These are phyloP conservation scores for Cutaneotrichosporon sp. DNA, from an alignment of 1,284 basidiomycete species.

Conservation along the genomic window DNA sequence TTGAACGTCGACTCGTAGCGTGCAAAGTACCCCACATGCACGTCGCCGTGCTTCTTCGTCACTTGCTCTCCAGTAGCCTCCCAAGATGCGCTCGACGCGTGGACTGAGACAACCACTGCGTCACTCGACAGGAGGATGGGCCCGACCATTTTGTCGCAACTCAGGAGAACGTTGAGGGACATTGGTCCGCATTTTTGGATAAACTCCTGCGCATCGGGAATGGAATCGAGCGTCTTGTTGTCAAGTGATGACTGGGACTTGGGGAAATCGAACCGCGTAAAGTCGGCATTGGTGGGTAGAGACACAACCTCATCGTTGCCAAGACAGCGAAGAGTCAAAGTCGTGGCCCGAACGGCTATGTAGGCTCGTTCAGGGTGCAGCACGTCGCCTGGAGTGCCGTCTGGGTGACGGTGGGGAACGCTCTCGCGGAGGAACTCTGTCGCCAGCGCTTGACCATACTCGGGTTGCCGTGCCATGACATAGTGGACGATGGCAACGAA, in stretches of 20 bases:
- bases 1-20: conserved; percentile 63
- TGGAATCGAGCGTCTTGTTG: conserved; percentile 60
- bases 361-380: conserved; percentile 68
- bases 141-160: conserved; percentile 66
- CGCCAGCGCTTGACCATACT: conserved; percentile 77
- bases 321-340: conserved; percentile 65
- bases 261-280: conserved; percentile 53
- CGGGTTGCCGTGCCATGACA: conserved; percentile 75
- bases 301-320: conserved; percentile 66
- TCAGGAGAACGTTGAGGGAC: conserved; percentile 59
- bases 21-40: conserved; percentile 66
- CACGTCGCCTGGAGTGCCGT: conserved; percentile 47
- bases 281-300: conserved; percentile 74
- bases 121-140: conserved; percentile 80
- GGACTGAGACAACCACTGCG: conserved; percentile 61
- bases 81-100: conserved; percentile 54
- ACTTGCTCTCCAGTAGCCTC: conserved; percentile 38
- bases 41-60: conserved; percentile 59
- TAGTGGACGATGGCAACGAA: conserved; percentile 78
- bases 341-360: conserved; percentile 70
- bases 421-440: conserved; percentile 70
- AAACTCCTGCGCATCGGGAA: conserved; percentile 70
- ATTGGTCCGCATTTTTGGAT: conserved; percentile 62
- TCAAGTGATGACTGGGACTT: conserved; percentile 60
- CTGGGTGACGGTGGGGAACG: conserved; percentile 46